Percentiles rank a stretch among this genome's conserved stretches.
These are phyloP conservation scores for Pestalotiopsis sp. DNA, from an alignment of 2,329 filamentous ascomycete genomes.

Conservation along the genomic window DNA sequence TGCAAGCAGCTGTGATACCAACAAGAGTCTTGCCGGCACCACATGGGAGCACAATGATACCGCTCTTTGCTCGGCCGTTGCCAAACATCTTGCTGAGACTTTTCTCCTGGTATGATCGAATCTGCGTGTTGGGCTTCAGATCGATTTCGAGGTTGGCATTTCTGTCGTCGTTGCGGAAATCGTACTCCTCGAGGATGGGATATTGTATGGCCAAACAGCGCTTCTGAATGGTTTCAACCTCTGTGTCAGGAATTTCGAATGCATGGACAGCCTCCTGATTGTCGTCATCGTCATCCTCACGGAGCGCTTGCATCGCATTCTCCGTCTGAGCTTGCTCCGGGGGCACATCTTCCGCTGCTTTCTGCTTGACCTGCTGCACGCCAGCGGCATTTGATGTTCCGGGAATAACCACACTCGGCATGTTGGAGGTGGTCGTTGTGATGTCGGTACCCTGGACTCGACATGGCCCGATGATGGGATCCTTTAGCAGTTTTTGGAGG, in stretches of 20 bases:
- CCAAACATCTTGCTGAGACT: slow-evolving; percentile 99
- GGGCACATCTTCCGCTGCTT: slow-evolving; percentile 45
- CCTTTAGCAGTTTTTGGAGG: slow-evolving; percentile 83
- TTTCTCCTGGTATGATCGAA: slow-evolving; percentile 94
- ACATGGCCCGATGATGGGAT: slow-evolving; percentile 78
- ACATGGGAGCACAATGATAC: slow-evolving; percentile 95
- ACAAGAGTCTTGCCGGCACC: slow-evolving; percentile 97
- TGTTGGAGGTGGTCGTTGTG: slow-evolving; percentile 81
- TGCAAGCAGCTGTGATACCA: slow-evolving; percentile 97
- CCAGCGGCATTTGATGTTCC: slow-evolving; percentile 93
- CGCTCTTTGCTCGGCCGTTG: slow-evolving; percentile 94
- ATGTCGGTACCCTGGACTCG: slow-evolving; percentile 74
- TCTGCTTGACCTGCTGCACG: slow-evolving; percentile 66
- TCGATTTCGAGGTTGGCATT: slow-evolving; percentile 96
- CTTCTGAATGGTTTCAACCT: slow-evolving; percentile 86
- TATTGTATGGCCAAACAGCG: slow-evolving; percentile 85
- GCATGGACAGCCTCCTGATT: slow-evolving; percentile 87
- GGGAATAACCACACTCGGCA: slow-evolving; percentile 86
- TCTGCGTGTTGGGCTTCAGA: slow-evolving; percentile 84
- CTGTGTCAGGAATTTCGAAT: slow-evolving; percentile 84
- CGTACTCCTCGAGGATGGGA: slow-evolving; percentile 94
- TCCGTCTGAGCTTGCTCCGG: slow-evolving; percentile 59
- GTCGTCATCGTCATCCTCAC: slow-evolving; percentile 85
- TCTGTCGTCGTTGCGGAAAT: slow-evolving; percentile 87
- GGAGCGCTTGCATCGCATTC: slow-evolving; percentile 72